Percentiles rank a stretch among this genome's conserved stretches.
phyloP scores from a whole-genome alignment of 805 yeast genomes.

The Dipodascus albidus region DNA sequence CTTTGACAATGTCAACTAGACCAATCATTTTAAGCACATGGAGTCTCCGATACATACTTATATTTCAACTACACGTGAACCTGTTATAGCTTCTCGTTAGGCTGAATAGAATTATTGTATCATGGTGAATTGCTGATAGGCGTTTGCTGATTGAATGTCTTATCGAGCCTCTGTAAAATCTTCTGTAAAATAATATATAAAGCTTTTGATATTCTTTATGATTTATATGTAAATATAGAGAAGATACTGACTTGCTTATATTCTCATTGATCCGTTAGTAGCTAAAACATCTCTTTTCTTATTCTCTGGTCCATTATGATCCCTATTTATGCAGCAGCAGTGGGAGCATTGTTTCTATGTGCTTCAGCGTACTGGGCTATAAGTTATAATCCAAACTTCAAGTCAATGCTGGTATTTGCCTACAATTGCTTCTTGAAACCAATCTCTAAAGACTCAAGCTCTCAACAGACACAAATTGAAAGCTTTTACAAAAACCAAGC shows the following conservation, averaged over 20 bases:
- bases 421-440: conserved; percentile 54
- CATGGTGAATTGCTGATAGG: background rate
- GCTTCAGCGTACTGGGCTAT: background rate
- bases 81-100: background rate
- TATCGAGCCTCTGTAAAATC: no score
- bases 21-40: background rate
- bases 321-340: background rate
- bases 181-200: no score
- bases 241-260: no score
- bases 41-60: background rate
- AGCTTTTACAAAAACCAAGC: conserved; percentile 70
- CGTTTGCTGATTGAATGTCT: background rate
- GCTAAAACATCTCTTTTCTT: no score
- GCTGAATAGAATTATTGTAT: background rate
- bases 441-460: conserved; percentile 25
- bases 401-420: conserved; percentile 23
- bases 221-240: no score
- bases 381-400: background rate
- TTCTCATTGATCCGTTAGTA: no score
- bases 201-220: background rate
- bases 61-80: background rate
- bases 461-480: conserved; percentile 53
- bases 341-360: background rate
- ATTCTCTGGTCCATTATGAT: no score
- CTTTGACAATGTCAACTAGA: background rate